Percentiles rank a stretch among this genome's conserved stretches.
Evolutionary conservation across 2,329 filamentous ascomycete genomes (phyloP).

Genomic region (Fusarium irregulare): DNA sequence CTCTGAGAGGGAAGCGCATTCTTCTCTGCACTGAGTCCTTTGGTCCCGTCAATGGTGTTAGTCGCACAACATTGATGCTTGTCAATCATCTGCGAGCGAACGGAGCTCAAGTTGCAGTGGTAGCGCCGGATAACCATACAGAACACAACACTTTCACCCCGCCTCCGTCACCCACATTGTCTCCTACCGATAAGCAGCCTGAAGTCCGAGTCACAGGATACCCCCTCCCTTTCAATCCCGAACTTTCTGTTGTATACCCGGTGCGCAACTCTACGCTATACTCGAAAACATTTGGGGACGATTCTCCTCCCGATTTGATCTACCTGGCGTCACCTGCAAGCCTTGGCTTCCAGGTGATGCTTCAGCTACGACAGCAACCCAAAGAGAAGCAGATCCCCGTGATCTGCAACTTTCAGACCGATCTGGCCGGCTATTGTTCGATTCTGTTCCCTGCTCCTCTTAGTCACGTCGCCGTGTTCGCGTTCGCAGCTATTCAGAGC

Average conservation of each 20-base stretch:
- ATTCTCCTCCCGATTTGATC: slow-evolving; percentile 69
- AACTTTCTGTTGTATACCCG: slow-evolving; percentile 76
- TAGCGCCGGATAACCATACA: slow-evolving; percentile 70
- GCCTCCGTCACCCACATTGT: slow-evolving; percentile 50
- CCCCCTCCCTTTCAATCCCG: slow-evolving; percentile 76
- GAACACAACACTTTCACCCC: slow-evolving; percentile 66
- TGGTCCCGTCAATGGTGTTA: slow-evolving; percentile 79
- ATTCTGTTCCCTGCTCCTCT: slow-evolving; percentile 75
- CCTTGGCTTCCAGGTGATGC: slow-evolving; percentile 75
- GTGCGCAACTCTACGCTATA: slow-evolving; percentile 73
- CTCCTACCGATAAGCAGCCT: slow-evolving; percentile 49
- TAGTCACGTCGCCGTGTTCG: slow-evolving; percentile 69
- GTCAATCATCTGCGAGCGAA: slow-evolving; percentile 74
- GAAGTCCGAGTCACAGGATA: slow-evolving; percentile 73
- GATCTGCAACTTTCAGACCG: slow-evolving; percentile 78
- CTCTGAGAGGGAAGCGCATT: slow-evolving; percentile 70
- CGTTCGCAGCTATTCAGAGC: slow-evolving; percentile 72
- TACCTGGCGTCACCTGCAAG: slow-evolving; percentile 77
- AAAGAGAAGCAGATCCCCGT: slow-evolving; percentile 66
- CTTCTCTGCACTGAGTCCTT: slow-evolving; percentile 78
- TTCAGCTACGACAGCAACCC: slow-evolving; percentile 73
- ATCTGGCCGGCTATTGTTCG: slow-evolving; percentile 74
- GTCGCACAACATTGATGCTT: slow-evolving; percentile 75
- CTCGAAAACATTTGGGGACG: slow-evolving; percentile 65
- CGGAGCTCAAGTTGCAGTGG: slow-evolving; percentile 73